These are phyloP conservation scores for Penicillium antarcticum DNA, from an alignment of 495 filamentous ascomycete species.

Conservation along the genomic window DNA sequence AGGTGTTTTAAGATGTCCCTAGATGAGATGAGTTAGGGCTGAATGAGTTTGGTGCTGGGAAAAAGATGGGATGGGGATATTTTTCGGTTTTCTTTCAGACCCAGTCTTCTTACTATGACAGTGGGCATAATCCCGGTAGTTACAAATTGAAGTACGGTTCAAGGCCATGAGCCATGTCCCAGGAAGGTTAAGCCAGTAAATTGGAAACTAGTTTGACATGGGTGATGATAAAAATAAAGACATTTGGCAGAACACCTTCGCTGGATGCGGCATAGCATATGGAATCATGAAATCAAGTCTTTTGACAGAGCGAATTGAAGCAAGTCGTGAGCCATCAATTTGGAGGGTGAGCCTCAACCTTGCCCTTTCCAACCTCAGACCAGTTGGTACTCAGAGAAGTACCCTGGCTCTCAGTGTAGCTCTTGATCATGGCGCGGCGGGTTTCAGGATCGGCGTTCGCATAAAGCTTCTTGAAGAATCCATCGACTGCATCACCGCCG, in stretches of 20 bases:
- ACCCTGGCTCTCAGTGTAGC: slow-evolving; percentile 87
- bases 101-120: too few relatives aligned
- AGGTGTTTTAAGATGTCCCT: background rate
- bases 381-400: slow-evolving; percentile 93
- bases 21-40: background rate
- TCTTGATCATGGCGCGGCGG: slow-evolving; percentile 95
- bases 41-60: too few relatives aligned
- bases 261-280: slow-evolving; percentile 16
- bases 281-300: background rate
- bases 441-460: slow-evolving; percentile 75
- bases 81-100: too few relatives aligned
- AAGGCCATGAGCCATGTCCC: background rate
- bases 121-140: background rate
- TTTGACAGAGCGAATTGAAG: too few relatives aligned
- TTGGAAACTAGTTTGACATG: background rate
- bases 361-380: slow-evolving; percentile 73
- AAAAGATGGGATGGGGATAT: background rate
- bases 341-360: slow-evolving; percentile 70
- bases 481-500: slow-evolving; percentile 69
- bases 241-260: slow-evolving; percentile 13
- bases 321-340: slow-evolving; percentile 19
- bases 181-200: background rate
- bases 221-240: background rate
- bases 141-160: background rate
- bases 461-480: slow-evolving; percentile 92